A percentile compares a stretch with the other conserved stretches of the same genome.
These are phyloP conservation scores for Psidium guajava DNA, from an alignment of 345 rosid genomes.

Conservation along the genomic window DNA sequence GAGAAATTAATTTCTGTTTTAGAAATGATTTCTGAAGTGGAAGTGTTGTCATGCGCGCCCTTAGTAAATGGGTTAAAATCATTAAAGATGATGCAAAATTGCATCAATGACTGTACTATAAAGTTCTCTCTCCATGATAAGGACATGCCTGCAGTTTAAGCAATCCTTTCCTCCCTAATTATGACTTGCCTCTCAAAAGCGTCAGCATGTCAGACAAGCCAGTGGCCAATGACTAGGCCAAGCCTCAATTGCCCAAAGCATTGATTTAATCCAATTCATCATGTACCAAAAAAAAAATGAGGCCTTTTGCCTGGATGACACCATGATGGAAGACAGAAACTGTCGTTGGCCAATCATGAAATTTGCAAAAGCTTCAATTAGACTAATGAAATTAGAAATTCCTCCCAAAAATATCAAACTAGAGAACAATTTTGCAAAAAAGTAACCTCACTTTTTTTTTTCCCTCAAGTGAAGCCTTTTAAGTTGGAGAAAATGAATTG, in stretches of 20 bases:
- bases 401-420: background rate
- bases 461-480: background rate
- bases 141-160: background rate
- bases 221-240: background rate
- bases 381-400: background rate
- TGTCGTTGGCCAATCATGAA: background rate
- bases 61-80: background rate
- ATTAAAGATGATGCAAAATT: background rate
- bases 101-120: background rate
- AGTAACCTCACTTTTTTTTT: background rate
- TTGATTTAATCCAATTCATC: background rate
- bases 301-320: background rate
- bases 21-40: too few relatives aligned
- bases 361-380: background rate
- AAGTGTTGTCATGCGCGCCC: too few relatives aligned
- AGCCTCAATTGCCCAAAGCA: background rate
- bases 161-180: background rate
- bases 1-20: too few relatives aligned
- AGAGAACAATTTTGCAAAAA: background rate
- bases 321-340: background rate
- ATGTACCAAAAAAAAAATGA: background rate
- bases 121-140: background rate
- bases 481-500: background rate
- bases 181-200: background rate
- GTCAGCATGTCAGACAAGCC: background rate